Conservation (phyloP, 1,139 yeast species). For the Debaryomycetaceae sp. region DNA sequence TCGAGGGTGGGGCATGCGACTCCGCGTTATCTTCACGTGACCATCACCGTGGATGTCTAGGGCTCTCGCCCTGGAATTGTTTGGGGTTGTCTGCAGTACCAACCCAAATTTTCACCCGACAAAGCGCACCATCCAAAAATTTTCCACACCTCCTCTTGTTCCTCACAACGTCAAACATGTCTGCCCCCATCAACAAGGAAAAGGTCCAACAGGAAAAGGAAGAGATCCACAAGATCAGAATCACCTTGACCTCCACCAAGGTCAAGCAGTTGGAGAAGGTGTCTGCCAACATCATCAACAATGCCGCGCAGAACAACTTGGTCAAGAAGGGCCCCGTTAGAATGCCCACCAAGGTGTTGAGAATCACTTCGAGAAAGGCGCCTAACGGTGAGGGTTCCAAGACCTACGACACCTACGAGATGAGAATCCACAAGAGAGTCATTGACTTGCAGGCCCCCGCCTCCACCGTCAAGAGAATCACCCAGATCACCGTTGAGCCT, state of each 20-base stretch:
- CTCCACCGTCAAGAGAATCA: slow-evolving; percentile 88
- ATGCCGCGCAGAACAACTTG: slow-evolving; percentile 79
- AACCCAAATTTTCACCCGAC: slow-evolving; percentile 9
- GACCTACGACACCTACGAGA: slow-evolving; percentile 99
- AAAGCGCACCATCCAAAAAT: slow-evolving; percentile 10
- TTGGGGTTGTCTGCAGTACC: slow-evolving; percentile 6
- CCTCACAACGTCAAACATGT: slow-evolving; percentile 53
- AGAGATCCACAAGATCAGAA: slow-evolving; percentile 95
- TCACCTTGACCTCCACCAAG: slow-evolving; percentile 98
- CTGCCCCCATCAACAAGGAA: slow-evolving; percentile 80
- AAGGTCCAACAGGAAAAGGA: slow-evolving; percentile 72
- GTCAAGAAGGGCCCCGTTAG: slow-evolving; percentile 98
- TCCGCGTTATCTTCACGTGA: too few relatives aligned
- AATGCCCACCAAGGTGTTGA: slow-evolving; percentile 98
- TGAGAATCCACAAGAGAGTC: slow-evolving; percentile 99
- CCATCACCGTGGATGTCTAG: too few relatives aligned
- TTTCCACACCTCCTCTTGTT: slow-evolving; percentile 11
- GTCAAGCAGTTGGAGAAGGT: slow-evolving; percentile 96
- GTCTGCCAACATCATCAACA: slow-evolving; percentile 82
- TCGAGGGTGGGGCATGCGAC: too few relatives aligned
- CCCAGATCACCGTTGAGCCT: slow-evolving; percentile 82
- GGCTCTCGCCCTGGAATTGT: too few relatives aligned
- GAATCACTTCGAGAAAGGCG: slow-evolving; percentile 99
- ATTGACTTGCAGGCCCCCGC: slow-evolving; percentile 98
- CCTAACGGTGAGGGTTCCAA: slow-evolving; percentile 99